Evolutionary conservation across 352 stramenopile species (phyloP), one percentile per base, ranked within the genome.

Genomic region (Phytopythium vexans): DNA sequence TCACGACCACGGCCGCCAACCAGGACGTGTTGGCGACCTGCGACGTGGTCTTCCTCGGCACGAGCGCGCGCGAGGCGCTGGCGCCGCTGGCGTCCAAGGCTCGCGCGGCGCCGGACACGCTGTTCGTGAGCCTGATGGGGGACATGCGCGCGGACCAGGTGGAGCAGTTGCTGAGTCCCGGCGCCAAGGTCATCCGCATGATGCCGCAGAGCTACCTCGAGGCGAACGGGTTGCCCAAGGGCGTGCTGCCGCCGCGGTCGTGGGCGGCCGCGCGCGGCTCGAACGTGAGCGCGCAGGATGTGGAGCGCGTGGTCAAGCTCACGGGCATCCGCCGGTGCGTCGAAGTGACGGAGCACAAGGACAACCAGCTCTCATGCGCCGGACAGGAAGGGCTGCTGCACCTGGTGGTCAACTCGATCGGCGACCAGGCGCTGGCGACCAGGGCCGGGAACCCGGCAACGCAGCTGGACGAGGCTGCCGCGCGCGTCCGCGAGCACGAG

Each of bases 51-150:
- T 88, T 89, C 52, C 57, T 89, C 32, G 76, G 74, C 46, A 88
- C 76, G 10, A 82, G 72, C 43, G 68, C 64, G 1, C 74, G 70
- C 11, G 60, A 83, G 34, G 76, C 72, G 45, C 60, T 89, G 35
- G 60, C 62, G 33, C 53, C 60, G 4, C 59, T 58, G 8, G 48
- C 66, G n/a, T 56, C 52, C 9, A 67, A 61, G 34, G 53, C 47
- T 32, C 50, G 38, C 4, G 39, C 32, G 0, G 45, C 58, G 32
- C 56, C 65, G 14, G 72, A 83, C 49, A 83, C 70, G 31, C 72
- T 89, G 3, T 89, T 86, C 53, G 79, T 89, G 46, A 85, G 72
- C 46, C 66, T 89, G 46, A 86, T 86, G 76, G 76, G 72, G n/a
- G 76, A 88, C 38, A 55, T 87, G 39, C 68, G 72, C 6, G 64